Evolutionary conservation across 202 grass and related monocot genomes (phyloP).

Genomic region (Schoenoplectus triqueter): DNA sequence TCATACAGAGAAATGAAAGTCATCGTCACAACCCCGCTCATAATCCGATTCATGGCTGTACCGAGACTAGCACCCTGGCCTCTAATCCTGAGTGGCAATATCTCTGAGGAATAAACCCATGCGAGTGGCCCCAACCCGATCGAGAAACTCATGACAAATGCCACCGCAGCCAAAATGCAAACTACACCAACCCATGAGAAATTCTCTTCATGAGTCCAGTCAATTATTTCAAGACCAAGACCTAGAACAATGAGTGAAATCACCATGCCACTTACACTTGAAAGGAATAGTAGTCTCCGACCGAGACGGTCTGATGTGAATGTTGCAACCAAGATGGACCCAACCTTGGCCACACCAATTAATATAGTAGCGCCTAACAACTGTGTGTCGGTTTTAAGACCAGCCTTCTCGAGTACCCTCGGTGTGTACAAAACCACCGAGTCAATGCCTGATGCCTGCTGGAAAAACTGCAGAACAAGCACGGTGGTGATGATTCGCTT

Average conservation of each 20-base stretch:
- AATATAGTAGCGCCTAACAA: conserved; percentile 65
- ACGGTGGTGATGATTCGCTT: conserved; percentile 57
- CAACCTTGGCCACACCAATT: conserved; percentile 69
- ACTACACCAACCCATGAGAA: conserved; percentile 42
- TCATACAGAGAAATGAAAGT: conserved; percentile 85
- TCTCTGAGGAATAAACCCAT: conserved; percentile 95
- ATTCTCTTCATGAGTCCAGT: conserved; percentile 42
- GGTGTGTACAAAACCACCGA: conserved; percentile 75
- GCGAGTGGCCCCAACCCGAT: conserved; percentile 74
- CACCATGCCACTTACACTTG: conserved; percentile 71
- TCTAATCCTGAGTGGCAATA: conserved; percentile 74
- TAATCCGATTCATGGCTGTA: conserved; percentile 64
- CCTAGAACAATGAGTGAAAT: conserved; percentile 50
- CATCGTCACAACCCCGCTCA: conserved; percentile 70
- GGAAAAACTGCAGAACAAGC: conserved; percentile 68
- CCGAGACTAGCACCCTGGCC: conserved; percentile 79
- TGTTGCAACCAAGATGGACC: conserved; percentile 72
- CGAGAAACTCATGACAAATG: conserved; percentile 73
- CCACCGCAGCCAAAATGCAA: conserved; percentile 47
- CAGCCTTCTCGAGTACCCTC: conserved; percentile 56
- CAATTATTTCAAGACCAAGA: conserved; percentile 45
- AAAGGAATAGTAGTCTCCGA: conserved; percentile 65
- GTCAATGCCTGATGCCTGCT: conserved; percentile 77
- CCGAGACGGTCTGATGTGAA: conserved; percentile 63
- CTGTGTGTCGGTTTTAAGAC: conserved; percentile 48